phyloP scores from a whole-genome alignment of 768 basidiomycete genomes.

The Leccinum arenicola region DNA sequence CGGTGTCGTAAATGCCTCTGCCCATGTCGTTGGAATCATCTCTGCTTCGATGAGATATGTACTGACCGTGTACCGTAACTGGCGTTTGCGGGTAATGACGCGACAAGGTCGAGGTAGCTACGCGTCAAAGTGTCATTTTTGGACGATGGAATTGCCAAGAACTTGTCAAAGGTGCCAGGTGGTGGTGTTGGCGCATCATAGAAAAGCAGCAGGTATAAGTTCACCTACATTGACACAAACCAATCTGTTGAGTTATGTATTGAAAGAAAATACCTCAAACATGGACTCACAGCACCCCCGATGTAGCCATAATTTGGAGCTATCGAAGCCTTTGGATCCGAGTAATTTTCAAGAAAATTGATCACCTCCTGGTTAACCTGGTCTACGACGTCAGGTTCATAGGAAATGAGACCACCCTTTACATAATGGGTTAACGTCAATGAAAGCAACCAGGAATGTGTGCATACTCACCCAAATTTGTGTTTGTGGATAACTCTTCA shows the following conservation, averaged over 20 bases:
- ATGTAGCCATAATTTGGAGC: background rate
- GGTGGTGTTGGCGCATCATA: background rate
- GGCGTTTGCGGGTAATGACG: background rate
- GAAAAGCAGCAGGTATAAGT: background rate
- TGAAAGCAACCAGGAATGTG: too few relatives aligned
- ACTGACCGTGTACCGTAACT: too few relatives aligned
- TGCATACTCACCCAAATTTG: too few relatives aligned
- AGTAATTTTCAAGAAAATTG: constrained; percentile 6
- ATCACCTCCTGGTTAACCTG: background rate
- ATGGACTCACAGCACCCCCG: background rate
- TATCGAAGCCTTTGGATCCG: constrained; percentile 10
- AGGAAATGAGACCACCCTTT: constrained; percentile 27
- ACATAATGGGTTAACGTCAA: too few relatives aligned
- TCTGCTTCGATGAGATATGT: too few relatives aligned
- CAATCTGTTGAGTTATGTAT: too few relatives aligned
- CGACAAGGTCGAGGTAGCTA: constrained; percentile 8
- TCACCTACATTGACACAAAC: too few relatives aligned
- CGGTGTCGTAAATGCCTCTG: too few relatives aligned
- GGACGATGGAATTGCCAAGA: background rate
- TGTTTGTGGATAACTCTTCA: too few relatives aligned
- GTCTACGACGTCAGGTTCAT: constrained; percentile 3
- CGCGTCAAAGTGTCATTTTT: background rate
- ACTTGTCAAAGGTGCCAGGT: background rate
- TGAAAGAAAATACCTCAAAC: background rate
- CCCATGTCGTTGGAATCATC: too few relatives aligned